Base-by-base conservation (phyloP, 148 eudicot genomes). In the Selenicereus undatus region DNA sequence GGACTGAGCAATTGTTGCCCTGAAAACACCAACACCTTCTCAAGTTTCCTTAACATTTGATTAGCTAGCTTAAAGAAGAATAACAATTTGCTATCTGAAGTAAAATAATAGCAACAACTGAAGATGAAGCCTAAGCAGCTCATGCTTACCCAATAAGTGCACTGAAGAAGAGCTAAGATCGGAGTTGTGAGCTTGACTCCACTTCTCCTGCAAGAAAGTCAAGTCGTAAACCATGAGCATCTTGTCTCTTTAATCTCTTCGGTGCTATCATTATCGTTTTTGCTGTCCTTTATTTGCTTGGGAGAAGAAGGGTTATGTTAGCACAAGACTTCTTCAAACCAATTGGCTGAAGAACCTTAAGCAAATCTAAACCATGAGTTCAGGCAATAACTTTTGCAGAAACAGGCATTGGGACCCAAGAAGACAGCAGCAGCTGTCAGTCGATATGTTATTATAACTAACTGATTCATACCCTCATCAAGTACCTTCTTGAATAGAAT, bases 1-100 rank as follows among this genome's bases (percentile, higher is more conserved):
- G 84, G 86, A 94, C 56, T 90, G 94, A 0, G 93, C 56, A 42
- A 92, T 83, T 29, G 97, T 88, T 32, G 86, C 91, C 92, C 98
- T 93, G 84, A 71, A 84, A 87, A 75, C 75, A 60, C 72, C 22
- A 17, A 48, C 2, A n/a, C n/a, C n/a, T n/a, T n/a, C n/a, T n/a
- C n/a, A n/a, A n/a, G n/a, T n/a, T n/a, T n/a, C n/a, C n/a, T n/a
- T n/a, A n/a, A n/a, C n/a, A n/a, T n/a, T n/a, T n/a, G n/a, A n/a
- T n/a, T 18, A 65, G 69, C 18, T 26, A 17, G 69, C 68, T 54
- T 14, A 35, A 24, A 26, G 45, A 76, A 60, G 48, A 60, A 71
- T n/a, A n/a, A n/a, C n/a, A n/a, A n/a, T n/a, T n/a, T n/a, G n/a
- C n/a, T n/a, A n/a, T n/a, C n/a, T n/a, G 20, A 42, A 60, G 64